These are phyloP conservation scores for Solanum chilense DNA, from an alignment of 257 asterid genomes.

Conservation along the genomic window DNA sequence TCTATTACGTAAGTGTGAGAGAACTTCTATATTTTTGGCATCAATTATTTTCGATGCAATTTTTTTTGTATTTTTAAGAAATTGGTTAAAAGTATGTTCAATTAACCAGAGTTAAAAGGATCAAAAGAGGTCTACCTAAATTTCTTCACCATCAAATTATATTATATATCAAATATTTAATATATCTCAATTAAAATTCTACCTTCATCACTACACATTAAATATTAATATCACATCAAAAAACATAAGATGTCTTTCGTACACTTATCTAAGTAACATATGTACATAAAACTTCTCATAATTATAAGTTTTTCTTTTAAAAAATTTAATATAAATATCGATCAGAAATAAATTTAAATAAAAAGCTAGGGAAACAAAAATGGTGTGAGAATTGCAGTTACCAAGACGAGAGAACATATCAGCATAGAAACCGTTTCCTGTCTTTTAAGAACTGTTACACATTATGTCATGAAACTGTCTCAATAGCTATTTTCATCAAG, in stretches of 20 bases:
- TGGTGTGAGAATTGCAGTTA: neutral
- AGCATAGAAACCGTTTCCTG: conserved; percentile 13
- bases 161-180: neutral
- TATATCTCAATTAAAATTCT: neutral
- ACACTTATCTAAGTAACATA: neutral
- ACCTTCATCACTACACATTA: neutral
- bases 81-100: neutral
- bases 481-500: neutral
- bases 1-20: neutral
- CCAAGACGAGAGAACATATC: neutral
- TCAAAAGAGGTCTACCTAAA: neutral
- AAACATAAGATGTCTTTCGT: neutral
- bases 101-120: neutral
- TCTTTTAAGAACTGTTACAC: conserved; percentile 20
- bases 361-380: neutral
- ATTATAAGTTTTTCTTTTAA: neutral
- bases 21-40: neutral
- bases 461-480: conserved; percentile 21
- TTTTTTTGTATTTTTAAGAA: neutral
- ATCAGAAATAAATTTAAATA: neutral
- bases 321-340: neutral
- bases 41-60: neutral
- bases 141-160: neutral
- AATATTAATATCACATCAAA: neutral
- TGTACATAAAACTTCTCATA: neutral